Base-by-base conservation (phyloP, 1,139 yeast species). In the Suhomyces guaymorum region DNA sequence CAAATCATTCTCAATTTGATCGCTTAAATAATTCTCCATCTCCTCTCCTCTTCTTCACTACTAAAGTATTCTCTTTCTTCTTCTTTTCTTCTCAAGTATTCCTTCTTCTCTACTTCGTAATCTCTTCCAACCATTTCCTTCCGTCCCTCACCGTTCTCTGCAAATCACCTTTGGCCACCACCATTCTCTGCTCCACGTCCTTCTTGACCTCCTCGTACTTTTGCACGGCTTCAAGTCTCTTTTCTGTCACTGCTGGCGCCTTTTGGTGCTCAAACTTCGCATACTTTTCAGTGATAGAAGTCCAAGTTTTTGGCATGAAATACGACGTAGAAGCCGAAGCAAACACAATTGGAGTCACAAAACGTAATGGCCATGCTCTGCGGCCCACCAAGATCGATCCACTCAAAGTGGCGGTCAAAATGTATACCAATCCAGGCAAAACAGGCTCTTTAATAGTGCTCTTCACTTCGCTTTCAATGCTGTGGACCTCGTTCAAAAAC, bases 381-480 rank as follows among this genome's bases (percentile, higher is more conserved):
- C 63, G 70, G 43, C 70, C 66, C 12, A 66, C 76, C 25, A 76
- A 44, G 40, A 80, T 74, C 4, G 83, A 75, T 8, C 84, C 82
- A 1, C 78, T 53, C 42, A 80, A 68, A 3, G 80, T 59, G 4
- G 71, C 62, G 1, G 85, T 78, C 32, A 80, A 59, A 5, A 79
- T 73, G 47, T 75, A 75, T 32, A 79, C 69, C 30, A 71, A 54
- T 37, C 65, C 64, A 13, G 86, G 86, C 40, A 80, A 66, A 3
- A 76, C 59, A 3, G 79, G 78, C 37, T 70, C 76, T 34, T 55
- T 54, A 24, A 70, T 55, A 17, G 51, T 33, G 21, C 46, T 35
- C 29, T 59, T 60, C 20, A 52, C 55, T 24, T 54, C 54, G n/a
- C 44, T 33, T 24, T 54, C 46, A 6, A 73, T 34, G 20, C 50